Conservation (phyloP, 108 stramenopile species). For the Nitzschia palea region DNA sequence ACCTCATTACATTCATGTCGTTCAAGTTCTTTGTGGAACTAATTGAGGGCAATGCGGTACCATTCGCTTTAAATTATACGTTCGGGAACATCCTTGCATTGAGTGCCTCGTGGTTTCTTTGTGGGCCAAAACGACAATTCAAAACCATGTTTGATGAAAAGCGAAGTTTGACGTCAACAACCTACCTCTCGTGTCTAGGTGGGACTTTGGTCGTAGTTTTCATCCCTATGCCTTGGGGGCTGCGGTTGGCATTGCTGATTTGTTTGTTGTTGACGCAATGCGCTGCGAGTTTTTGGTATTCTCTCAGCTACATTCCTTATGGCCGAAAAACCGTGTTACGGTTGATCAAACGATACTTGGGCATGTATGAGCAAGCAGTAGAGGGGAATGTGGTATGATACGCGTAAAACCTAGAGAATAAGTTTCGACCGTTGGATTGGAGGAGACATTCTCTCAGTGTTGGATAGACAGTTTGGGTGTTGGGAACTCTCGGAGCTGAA, state of each 20-base stretch:
- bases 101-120: slow-evolving; percentile 48
- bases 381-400: slow-evolving; percentile 14
- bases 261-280: slow-evolving; percentile 63
- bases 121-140: slow-evolving; percentile 68
- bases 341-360: slow-evolving; percentile 30
- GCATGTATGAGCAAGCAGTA: slow-evolving; percentile 30
- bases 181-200: slow-evolving; percentile 65
- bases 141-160: slow-evolving; percentile 82
- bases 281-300: slow-evolving; percentile 76
- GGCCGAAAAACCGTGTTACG: slow-evolving; percentile 56
- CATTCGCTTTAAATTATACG: slow-evolving; percentile 82
- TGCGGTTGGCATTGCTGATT: slow-evolving; percentile 60
- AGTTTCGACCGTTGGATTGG: too few species aligned
- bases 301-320: slow-evolving; percentile 80
- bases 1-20: slow-evolving; percentile 81
- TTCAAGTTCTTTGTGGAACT: slow-evolving; percentile 79
- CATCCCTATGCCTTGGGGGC: slow-evolving; percentile 50
- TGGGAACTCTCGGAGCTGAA: too few species aligned
- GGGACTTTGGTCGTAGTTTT: slow-evolving; percentile 69
- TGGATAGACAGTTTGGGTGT: too few species aligned
- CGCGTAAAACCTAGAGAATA: too few species aligned
- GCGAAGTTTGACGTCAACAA: slow-evolving; percentile 51
- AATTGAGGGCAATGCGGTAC: slow-evolving; percentile 76
- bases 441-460: too few species aligned
- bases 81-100: slow-evolving; percentile 48